A percentile compares a stretch with the other conserved stretches of the same genome.
Evolutionary conservation across 139 green algal genomes (phyloP).

Genomic region (Eudorina sp.): DNA sequence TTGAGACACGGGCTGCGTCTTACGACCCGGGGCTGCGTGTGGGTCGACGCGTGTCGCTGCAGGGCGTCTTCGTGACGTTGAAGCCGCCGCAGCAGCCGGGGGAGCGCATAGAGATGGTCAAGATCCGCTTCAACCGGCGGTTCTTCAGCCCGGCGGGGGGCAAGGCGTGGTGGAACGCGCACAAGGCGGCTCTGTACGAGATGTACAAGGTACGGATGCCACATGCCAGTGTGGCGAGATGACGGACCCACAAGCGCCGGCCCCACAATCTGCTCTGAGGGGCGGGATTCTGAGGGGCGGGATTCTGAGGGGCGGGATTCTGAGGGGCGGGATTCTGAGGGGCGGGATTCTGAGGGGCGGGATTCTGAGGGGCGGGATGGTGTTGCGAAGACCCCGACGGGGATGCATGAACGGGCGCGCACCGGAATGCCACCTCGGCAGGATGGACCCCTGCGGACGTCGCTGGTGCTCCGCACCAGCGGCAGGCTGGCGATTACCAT

Average conservation of each 20-base stretch:
- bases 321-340: no score
- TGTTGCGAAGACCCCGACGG: background rate
- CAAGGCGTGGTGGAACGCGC: conserved; percentile 2
- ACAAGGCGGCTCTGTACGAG: conserved; percentile 11
- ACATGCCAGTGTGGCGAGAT: no score
- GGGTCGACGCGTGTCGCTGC: background rate
- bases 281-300: no score
- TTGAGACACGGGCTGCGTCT: no score
- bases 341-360: no score
- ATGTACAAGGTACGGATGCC: conserved; percentile 13
- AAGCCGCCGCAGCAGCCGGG: background rate
- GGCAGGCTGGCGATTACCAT: no score
- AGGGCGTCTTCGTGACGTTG: conserved; percentile 39
- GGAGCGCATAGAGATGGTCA: background rate
- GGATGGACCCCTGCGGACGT: background rate
- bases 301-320: no score
- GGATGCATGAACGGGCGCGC: no score
- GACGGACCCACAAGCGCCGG: no score
- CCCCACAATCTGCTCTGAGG: no score
- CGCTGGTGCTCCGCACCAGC: background rate
- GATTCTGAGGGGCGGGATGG: background rate
- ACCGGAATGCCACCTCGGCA: background rate
- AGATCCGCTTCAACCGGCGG: conserved; percentile 29
- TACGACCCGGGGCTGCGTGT: no score
- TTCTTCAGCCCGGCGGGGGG: conserved; percentile 4